Evolutionary conservation across 495 filamentous ascomycete genomes (phyloP).

Genomic region (Aspergillus incahuasiensis): DNA sequence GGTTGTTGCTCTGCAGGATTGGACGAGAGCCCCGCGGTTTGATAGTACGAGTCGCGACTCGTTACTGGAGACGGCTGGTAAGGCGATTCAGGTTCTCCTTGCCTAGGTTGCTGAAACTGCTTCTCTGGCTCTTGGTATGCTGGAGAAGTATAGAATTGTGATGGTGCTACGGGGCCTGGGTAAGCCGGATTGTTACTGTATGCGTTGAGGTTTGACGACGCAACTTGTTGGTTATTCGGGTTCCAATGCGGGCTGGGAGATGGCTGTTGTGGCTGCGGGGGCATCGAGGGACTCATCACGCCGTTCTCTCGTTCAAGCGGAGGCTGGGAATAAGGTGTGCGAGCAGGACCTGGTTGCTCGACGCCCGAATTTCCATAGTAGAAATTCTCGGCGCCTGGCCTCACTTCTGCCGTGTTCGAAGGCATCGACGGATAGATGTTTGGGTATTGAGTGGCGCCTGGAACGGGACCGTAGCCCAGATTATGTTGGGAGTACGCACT

Average conservation of each 20-base stretch:
- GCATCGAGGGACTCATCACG: slow-evolving; percentile 26
- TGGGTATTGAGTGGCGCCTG: slow-evolving; percentile 50
- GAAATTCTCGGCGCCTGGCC: slow-evolving; percentile 67
- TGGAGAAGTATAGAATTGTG: slow-evolving; percentile 30
- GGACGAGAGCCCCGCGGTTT: slow-evolving; percentile 21
- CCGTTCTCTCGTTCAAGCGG: slow-evolving; percentile 19
- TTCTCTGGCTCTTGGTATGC: slow-evolving; percentile 23
- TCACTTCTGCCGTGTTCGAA: slow-evolving; percentile 40
- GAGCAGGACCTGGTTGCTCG: slow-evolving; percentile 34
- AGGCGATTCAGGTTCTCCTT: slow-evolving; percentile 27
- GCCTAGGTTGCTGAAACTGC: slow-evolving; percentile 19
- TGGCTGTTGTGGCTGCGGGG: slow-evolving; percentile 22
- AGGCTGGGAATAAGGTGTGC: slow-evolving; percentile 46
- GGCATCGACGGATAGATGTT: slow-evolving; percentile 66
- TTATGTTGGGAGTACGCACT: slow-evolving; percentile 85
- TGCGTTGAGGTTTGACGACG: slow-evolving; percentile 17
- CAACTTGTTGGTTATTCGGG: slow-evolving; percentile 23
- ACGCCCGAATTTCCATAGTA: slow-evolving; percentile 64
- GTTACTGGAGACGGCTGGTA: slow-evolving; percentile 24
- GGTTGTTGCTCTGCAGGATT: slow-evolving; percentile 27
- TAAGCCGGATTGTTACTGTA: slow-evolving; percentile 22
- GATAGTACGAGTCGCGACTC: slow-evolving; percentile 30
- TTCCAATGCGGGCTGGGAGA: slow-evolving; percentile 27
- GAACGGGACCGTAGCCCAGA: slow-evolving; percentile 40
- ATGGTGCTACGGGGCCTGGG: slow-evolving; percentile 19